Conservation (phyloP, 1,139 yeast species). For the Pneumocystis carinii region DNA sequence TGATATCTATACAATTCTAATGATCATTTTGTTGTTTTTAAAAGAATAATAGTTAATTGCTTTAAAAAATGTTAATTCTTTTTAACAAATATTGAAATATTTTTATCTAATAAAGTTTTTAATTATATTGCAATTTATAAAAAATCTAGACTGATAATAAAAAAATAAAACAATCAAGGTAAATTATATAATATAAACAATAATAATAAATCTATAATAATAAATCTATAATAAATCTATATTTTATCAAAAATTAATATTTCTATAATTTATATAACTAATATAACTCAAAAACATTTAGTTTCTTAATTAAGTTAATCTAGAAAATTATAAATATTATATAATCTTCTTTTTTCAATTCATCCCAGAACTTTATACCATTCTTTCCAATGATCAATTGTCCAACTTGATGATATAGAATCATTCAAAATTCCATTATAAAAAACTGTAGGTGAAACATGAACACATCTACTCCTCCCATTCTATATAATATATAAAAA, state of each 20-base stretch:
- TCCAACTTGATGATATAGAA: constrained; percentile 15
- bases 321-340: background rate
- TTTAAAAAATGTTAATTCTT: too few species aligned
- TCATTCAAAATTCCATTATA: constrained; percentile 46
- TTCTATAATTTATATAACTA: background rate
- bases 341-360: background rate
- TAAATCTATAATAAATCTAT: background rate
- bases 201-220: too few species aligned
- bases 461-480: constrained; percentile 61
- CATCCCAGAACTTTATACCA: constrained; percentile 3
- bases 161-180: too few species aligned
- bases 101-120: too few species aligned
- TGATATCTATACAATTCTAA: too few species aligned
- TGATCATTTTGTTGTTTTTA: too few species aligned
- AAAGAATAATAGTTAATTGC: too few species aligned
- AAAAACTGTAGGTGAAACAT: constrained; percentile 70
- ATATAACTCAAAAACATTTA: background rate
- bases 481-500: constrained; percentile 4
- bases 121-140: too few species aligned
- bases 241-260: background rate
- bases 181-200: too few species aligned
- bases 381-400: constrained; percentile 15
- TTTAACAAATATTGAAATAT: too few species aligned
- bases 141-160: too few species aligned
- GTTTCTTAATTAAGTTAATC: background rate